Base-by-base conservation (phyloP, 768 basidiomycete genomes). In the Lentinula guzmanii region DNA sequence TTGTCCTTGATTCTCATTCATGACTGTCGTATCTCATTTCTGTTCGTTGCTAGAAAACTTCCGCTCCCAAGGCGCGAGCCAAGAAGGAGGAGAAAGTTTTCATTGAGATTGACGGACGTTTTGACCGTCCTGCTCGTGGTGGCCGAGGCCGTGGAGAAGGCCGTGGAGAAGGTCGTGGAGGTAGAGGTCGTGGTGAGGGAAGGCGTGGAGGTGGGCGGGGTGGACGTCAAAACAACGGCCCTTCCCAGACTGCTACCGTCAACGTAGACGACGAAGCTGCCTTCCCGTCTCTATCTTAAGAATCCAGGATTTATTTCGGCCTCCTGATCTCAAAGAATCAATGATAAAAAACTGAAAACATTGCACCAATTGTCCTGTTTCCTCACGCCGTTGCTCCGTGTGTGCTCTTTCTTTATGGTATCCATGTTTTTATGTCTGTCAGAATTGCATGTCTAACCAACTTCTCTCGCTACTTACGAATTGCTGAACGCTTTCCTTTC, bases 11-110 rank as follows among this genome's bases (percentile, higher is more conserved):
- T 50, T 33, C 18, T n/a, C 13, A 33, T 37, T 33, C 24, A 45
- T 55, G 28, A 28, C 28, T 28, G 2, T 63, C 31, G 53, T 53
- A 24, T 13, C 45, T 41, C 65, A 54, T 62, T 2, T 24, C 9
- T 24, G 10, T 60, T 37, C 31, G 50, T 59, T 45, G 55, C 13
- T 70, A 95, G 91, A 73, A 86, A 74, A 34, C 28, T 34, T 67
- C 78, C 56, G 70, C 82, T 15, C 83, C 82, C 73, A 93, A 91
- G 76, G 65, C 79, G 52, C 85, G 86, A 63, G 63, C 84, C 63
- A 89, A 92, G 80, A 93, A 93, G 79, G 87, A 91, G 68, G 91
- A 93, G 74, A 97, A 96, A 75, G 85, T 93, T 67, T 91, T 81
- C 77, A 80, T 98, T 70, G 94, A 96, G 70, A 92, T 98, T 72